phyloP scores from a whole-genome alignment of 176 grass and related monocot species.

The Lolium multiflorum region DNA sequence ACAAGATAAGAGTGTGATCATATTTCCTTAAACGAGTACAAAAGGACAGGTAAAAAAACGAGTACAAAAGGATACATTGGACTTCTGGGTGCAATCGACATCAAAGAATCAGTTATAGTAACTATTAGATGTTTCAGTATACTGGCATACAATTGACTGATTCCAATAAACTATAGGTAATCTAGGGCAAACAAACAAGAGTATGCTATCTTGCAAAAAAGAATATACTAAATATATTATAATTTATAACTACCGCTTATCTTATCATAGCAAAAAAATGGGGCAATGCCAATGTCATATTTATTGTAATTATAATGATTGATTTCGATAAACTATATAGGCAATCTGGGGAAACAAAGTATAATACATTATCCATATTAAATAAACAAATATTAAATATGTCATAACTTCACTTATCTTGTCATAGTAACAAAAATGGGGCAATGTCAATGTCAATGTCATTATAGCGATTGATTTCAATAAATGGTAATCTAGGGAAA shows the following conservation, averaged over 20 bases:
- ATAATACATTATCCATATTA: no score
- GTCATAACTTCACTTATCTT: background rate
- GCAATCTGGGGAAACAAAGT: no score
- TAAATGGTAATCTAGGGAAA: no score
- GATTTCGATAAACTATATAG: no score
- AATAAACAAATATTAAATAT: background rate
- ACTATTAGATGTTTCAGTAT: conserved; percentile 19
- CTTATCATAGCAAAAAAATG: background rate
- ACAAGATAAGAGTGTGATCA: background rate
- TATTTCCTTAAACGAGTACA: background rate
- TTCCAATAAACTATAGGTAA: background rate
- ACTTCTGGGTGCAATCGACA: background rate
- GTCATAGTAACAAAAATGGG: background rate
- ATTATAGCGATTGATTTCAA: background rate
- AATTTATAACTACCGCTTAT: background rate
- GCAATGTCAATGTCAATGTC: background rate
- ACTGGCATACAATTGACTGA: background rate
- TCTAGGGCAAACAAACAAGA: background rate
- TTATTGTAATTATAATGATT: background rate
- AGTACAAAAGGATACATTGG: background rate
- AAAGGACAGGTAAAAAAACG: background rate
- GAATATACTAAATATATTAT: conserved; percentile 8
- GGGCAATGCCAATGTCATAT: background rate
- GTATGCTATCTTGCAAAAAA: background rate
- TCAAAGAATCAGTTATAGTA: conserved; percentile 9